Conservation (phyloP, 2,329 filamentous ascomycete genomes). For the Pseudogymnoascus sp. region DNA sequence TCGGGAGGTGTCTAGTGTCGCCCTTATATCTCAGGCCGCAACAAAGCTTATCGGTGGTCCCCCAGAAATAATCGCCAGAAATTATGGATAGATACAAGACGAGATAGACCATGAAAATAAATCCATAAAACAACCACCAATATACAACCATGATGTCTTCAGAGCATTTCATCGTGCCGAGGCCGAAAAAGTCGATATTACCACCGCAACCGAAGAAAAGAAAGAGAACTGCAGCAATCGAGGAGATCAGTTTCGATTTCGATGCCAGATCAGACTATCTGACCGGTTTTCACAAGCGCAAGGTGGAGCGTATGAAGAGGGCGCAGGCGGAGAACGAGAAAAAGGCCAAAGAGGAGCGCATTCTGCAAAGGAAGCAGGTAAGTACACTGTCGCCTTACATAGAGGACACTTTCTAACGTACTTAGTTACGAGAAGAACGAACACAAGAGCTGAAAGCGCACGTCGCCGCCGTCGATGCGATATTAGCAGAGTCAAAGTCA, state of each 20-base stretch:
- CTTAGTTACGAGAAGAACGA: constrained; percentile 73
- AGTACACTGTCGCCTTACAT: constrained; percentile 16
- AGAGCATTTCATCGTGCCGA: constrained; percentile 47
- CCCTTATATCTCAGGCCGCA: not conserved
- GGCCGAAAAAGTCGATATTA: constrained; percentile 49
- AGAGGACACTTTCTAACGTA: not conserved
- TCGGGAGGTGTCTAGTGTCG: not conserved
- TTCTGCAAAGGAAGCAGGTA: constrained; percentile 69
- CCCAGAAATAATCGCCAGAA: constrained; percentile 9
- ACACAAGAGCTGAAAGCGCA: constrained; percentile 75
- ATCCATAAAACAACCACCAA: constrained; percentile 2
- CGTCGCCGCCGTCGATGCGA: constrained; percentile 63
- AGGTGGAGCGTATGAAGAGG: constrained; percentile 72
- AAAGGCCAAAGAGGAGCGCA: constrained; percentile 67
- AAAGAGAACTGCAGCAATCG: constrained; percentile 51
- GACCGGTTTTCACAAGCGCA: constrained; percentile 95
- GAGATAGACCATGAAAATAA: constrained; percentile 9
- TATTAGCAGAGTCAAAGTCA: constrained; percentile 29
- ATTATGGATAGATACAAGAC: constrained; percentile 5
- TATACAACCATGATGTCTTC: constrained; percentile 11
- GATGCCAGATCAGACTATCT: constrained; percentile 76
- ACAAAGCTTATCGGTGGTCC: not conserved
- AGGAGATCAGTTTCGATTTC: constrained; percentile 80
- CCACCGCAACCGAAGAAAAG: constrained; percentile 58
- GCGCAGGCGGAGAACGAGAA: constrained; percentile 76